Evolutionary conservation across 2,329 filamentous ascomycete genomes (phyloP).

Genomic region (Alternaria postmessia): DNA sequence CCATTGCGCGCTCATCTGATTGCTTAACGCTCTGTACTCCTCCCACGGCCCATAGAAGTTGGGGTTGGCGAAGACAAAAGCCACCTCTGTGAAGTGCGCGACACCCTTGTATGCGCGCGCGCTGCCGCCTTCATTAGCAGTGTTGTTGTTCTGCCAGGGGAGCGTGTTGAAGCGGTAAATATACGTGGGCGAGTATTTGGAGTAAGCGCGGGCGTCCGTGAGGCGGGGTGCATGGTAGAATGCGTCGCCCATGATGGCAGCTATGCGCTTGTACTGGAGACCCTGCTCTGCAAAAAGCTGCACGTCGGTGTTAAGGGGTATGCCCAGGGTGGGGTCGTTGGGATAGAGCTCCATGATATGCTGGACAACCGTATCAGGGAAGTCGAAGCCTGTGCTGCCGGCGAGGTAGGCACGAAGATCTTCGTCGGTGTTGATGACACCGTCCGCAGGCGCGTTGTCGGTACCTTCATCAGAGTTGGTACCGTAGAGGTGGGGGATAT

Average conservation of each 20-base stretch:
- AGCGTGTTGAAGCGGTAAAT: conserved; percentile 68
- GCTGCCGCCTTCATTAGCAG: conserved; percentile 54
- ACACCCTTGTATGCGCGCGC: conserved; percentile 56
- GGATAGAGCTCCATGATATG: conserved; percentile 48
- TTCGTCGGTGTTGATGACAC: conserved; percentile 63
- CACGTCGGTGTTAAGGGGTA: conserved; percentile 44
- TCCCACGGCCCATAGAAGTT: conserved; percentile 48
- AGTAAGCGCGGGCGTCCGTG: conserved; percentile 53
- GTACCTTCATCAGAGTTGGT: conserved; percentile 73
- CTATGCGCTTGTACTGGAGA: conserved; percentile 62
- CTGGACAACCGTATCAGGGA: conserved; percentile 39
- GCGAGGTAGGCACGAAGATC: conserved; percentile 54
- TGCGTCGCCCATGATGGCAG: conserved; percentile 63
- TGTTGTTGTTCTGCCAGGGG: conserved; percentile 39
- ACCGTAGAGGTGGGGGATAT: conserved; percentile 70
- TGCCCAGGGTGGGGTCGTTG: conserved; percentile 43
- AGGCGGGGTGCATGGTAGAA: conserved; percentile 65
- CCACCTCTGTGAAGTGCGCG: conserved; percentile 63
- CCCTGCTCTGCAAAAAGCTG: conserved; percentile 45
- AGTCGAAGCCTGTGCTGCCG: conserved; percentile 44
- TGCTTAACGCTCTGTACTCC: conserved; percentile 52
- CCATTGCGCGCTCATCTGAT: conserved; percentile 58
- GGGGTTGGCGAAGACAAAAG: conserved; percentile 58
- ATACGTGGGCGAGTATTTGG: conserved; percentile 62
- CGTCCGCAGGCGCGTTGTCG: conserved; percentile 62